A percentile compares a stretch with the other conserved stretches of the same genome.
These are phyloP conservation scores for Botrytis hyacinthi DNA, from an alignment of 2,329 filamentous ascomycete species.

Conservation along the genomic window DNA sequence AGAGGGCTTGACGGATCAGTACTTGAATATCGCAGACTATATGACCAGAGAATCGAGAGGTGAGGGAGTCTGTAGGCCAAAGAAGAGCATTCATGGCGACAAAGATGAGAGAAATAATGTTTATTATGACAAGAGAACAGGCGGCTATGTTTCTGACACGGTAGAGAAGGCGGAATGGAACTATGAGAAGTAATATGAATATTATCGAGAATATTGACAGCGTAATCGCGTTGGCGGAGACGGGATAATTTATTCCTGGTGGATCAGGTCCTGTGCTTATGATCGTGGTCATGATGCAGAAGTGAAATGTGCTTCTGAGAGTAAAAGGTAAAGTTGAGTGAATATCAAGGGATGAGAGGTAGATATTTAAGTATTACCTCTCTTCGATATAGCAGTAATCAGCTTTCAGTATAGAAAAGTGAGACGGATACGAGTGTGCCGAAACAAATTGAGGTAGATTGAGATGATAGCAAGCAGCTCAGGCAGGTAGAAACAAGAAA, in stretches of 20 bases:
- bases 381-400: neutral
- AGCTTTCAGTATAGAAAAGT: neutral
- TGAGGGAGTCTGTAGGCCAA: constrained; percentile 58
- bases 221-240: constrained; percentile 38
- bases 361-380: neutral
- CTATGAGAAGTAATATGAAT: constrained; percentile 51
- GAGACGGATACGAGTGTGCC: constrained; percentile 3
- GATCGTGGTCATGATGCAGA: neutral
- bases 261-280: neutral
- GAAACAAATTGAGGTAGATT: neutral
- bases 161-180: constrained; percentile 59
- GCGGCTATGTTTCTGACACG: constrained; percentile 60
- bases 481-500: neutral
- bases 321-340: neutral
- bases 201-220: constrained; percentile 51
- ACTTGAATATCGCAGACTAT: constrained; percentile 64
- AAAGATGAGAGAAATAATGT: constrained; percentile 55
- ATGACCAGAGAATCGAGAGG: constrained; percentile 54
- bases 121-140: constrained; percentile 54
- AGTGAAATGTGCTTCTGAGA: neutral
- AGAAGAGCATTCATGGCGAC: constrained; percentile 61
- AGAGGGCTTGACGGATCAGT: constrained; percentile 54
- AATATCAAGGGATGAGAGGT: neutral
- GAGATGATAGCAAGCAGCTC: neutral
- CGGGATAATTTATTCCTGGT: neutral